Evolutionary conservation across 805 yeast species (phyloP).

Genomic region (Suhomyces pyralidae): DNA sequence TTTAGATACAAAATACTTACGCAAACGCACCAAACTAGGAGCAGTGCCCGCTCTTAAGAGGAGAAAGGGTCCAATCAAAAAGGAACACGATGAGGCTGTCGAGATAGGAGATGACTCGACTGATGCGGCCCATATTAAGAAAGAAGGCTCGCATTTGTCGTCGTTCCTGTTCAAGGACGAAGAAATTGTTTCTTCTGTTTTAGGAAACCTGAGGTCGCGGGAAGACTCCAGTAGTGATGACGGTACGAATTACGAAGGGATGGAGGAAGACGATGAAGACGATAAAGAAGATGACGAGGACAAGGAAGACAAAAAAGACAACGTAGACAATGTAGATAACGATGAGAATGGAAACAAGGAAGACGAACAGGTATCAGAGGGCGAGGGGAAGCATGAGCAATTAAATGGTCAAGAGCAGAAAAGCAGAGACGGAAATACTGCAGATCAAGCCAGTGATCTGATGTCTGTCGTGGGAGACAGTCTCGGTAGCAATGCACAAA

Average conservation of each 20-base stretch:
- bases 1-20: conserved; percentile 15
- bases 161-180: neutral
- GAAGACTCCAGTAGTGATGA: conserved; percentile 13
- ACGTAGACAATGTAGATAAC: conserved; percentile 7
- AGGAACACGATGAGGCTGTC: conserved; percentile 1
- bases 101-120: neutral
- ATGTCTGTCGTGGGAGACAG: conserved; percentile 2
- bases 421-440: neutral
- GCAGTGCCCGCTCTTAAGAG: conserved; percentile 7
- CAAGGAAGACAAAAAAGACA: neutral
- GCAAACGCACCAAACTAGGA: conserved; percentile 15
- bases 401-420: neutral
- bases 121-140: neutral
- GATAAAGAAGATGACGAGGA: neutral
- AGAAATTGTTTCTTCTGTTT: neutral
- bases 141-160: neutral
- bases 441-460: neutral
- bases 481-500: neutral
- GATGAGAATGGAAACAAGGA: too few relatives aligned
- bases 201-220: neutral
- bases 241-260: neutral
- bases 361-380: conserved; percentile 12
- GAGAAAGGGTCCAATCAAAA: conserved; percentile 10
- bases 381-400: conserved; percentile 4
- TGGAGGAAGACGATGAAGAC: conserved; percentile 6